Conservation (phyloP, 352 stramenopile species). For the Phytophthora lateralis region DNA sequence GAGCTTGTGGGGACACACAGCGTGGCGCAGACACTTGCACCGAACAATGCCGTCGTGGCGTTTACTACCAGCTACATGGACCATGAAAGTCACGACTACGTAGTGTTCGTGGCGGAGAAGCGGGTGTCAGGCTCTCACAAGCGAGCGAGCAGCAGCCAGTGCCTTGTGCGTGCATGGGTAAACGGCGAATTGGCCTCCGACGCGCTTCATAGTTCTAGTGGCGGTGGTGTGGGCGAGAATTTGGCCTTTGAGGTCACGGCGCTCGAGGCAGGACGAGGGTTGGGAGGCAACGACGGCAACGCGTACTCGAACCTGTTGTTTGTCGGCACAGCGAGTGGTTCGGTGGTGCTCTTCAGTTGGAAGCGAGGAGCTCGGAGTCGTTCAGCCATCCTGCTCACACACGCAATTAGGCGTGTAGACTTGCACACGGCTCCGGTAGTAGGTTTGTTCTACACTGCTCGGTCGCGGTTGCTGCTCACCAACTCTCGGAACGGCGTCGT, state of each 20-base stretch:
- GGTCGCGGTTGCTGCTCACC: conserved; percentile 41
- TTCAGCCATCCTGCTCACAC: conserved; percentile 32
- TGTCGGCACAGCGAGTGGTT: conserved; percentile 44
- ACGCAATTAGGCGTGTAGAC: conserved; percentile 44
- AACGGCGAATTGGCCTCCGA: conserved; percentile 57
- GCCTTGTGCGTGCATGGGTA: conserved; percentile 54
- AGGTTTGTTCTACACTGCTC: conserved; percentile 46
- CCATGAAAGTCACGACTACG: conserved; percentile 58
- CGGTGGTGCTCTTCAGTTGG: conserved; percentile 59
- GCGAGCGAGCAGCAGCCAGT: conserved; percentile 6
- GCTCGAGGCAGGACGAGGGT: conserved; percentile 38
- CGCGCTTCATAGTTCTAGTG: conserved; percentile 28
- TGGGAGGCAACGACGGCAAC: conserved; percentile 12
- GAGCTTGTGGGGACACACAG: conserved; percentile 44
- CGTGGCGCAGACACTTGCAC: conserved; percentile 24
- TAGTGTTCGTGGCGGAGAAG: conserved; percentile 58
- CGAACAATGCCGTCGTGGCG: conserved; percentile 30
- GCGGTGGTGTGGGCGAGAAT: conserved; percentile 21
- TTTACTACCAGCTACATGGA: conserved; percentile 39
- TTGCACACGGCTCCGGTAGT: conserved; percentile 53
- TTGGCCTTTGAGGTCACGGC: conserved; percentile 48
- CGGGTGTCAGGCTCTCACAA: neutral
- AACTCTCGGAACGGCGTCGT: conserved; percentile 50
- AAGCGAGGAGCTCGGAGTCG: conserved; percentile 30
- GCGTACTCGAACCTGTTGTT: conserved; percentile 48